These are phyloP conservation scores for Castanospermum australe DNA, from an alignment of 306 rosid genomes.

Conservation along the genomic window DNA sequence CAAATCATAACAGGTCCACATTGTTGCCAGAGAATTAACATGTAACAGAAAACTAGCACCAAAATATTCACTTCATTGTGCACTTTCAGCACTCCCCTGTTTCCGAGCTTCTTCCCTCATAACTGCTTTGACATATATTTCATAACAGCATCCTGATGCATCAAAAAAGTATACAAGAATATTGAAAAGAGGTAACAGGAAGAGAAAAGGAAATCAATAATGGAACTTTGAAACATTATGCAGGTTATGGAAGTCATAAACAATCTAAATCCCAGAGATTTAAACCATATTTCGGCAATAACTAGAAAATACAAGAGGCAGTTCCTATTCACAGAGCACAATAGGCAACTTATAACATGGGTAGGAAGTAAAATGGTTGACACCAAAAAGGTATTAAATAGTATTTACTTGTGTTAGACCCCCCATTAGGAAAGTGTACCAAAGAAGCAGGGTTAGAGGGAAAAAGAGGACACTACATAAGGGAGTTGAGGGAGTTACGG, in stretches of 20 bases:
- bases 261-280: no score
- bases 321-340: neutral
- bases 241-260: no score
- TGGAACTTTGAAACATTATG: neutral
- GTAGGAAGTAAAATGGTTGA: neutral
- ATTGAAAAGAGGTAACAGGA: neutral
- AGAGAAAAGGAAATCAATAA: neutral
- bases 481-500: no score
- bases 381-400: neutral
- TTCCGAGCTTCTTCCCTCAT: slow-evolving; percentile 51
- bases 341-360: neutral
- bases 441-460: no score
- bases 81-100: slow-evolving; percentile 27
- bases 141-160: slow-evolving; percentile 58
- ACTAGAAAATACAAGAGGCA: no score
- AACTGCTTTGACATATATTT: slow-evolving; percentile 53
- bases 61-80: neutral
- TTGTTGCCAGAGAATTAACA: slow-evolving; percentile 1
- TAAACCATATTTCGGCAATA: no score
- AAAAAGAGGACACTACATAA: no score
- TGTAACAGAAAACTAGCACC: neutral
- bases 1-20: neutral
- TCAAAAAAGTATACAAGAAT: neutral
- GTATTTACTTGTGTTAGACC: slow-evolving; percentile 1
- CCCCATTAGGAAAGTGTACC: no score